Evolutionary conservation across 73 alveolate genomes (phyloP), one percentile per base, ranked within the genome.

Genomic region (Tetrahymena borealis): DNA sequence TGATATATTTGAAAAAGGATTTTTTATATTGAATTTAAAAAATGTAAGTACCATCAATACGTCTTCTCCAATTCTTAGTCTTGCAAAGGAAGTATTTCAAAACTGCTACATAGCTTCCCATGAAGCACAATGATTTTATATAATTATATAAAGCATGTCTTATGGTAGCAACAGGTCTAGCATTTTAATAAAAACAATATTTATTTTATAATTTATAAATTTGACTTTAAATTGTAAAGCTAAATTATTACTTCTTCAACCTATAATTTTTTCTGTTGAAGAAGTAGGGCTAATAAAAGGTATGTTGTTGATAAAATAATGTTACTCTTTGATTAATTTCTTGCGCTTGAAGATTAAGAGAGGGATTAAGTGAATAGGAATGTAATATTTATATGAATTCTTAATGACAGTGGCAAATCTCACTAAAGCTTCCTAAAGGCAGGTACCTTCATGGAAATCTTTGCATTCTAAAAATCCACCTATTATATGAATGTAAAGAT

Each of bases 371-470:
- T 93, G 95, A 24, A 93, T 93, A 24, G 95, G 95, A 39, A 93
- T 93, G 39, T 93, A 93, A 77, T 93, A 93, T 93, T 93, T 93
- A 90, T 93, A 93, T 85, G 95, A 79, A 79, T 93, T 93, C 28
- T 90, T 90, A 33, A 78, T 79, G 90, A 85, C 60, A 32, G 60
- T 35, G 13, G 79, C 79, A 85, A 93, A 42, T 32, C 95, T 79
- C 31, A 40, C 33, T 37, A 93, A 79, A 4, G 93, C 92, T 16
- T 90, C 90, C 38, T 85, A 78, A 36, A 85, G 91, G 90, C 95
- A 93, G 36, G 95, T 93, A 28, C 95, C 95, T 28, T 93, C 95
- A 93, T 93, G 95, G 37, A 93, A 85, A 40, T 93, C 93, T 60
- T 28, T 33, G 35, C 95, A 93, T 39, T 93, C 95, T 28, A 92